Base-by-base conservation (phyloP, 108 stramenopile genomes). In the Aurantiochytrium sp. region DNA sequence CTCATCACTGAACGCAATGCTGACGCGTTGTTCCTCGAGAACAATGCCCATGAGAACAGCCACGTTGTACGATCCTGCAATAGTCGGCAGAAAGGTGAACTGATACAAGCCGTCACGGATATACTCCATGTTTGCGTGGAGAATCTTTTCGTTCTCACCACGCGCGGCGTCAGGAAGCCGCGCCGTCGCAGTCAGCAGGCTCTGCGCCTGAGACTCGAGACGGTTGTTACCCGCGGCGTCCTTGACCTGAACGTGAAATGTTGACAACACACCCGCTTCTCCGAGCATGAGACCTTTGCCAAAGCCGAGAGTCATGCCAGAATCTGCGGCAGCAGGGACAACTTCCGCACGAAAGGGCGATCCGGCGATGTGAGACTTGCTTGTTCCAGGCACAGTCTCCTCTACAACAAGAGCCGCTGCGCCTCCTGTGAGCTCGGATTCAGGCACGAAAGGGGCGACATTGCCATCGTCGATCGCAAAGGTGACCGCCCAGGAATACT, bases 161-260 rank as follows among this genome's bases (percentile, higher is more conserved):
- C 69, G 83, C 58, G 88, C 87, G 16, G 57, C 87, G 4, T 5
- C 51, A 4, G 88, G 83, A 21, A 91, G 44, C 10, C 90, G 91
- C 44, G 93, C 94, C 23, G 89, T 55, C 21, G 95, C 95, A 4
- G 45, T 57, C 83, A 93, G 91, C 60, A 94, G n/a, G 60, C 87
- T 87, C 53, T 64, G 19, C 14, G 58, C 83, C 88, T 95, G 94
- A 12, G 73, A 59, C 59, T 89, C 69, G n/a, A 94, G 88, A 60
- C 90, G 58, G 91, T 96, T 93, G 88, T 96, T 96, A 28, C 94
- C 95, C 44, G 71, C 94, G 6, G 58, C 90, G 60, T 96, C 96
- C 90, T 96, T 96, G n/a, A 94, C 76, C 87, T 95, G 95, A 51
- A 96, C 92, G 12, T 71, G 91, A 72, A 96, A 95, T 0, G 51